phyloP scores from a whole-genome alignment of 73 alveolate species.

The Paramecium tetraurelia region DNA sequence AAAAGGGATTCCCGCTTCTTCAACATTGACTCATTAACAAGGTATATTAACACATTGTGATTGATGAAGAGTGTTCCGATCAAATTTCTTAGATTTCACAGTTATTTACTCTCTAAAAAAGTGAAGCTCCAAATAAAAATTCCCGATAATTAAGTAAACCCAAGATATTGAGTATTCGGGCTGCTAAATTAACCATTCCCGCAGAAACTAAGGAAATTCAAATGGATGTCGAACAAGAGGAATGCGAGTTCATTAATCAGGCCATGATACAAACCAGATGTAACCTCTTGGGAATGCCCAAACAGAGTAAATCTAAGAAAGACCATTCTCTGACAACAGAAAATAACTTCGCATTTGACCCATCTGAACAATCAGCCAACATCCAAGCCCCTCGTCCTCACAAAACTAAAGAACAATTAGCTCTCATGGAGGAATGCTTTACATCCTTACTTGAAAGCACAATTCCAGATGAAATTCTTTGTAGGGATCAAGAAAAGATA shows the following conservation, averaged over 20 bases:
- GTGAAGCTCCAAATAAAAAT: neutral
- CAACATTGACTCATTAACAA: neutral
- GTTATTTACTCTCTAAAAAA: neutral
- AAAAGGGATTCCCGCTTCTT: neutral
- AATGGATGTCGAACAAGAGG: neutral
- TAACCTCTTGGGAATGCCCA: neutral
- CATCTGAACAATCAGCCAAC: neutral
- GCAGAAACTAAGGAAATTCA: neutral
- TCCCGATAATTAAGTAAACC: conserved; percentile 12
- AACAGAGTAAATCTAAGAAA: neutral
- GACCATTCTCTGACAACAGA: neutral
- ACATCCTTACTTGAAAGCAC: conserved; percentile 33
- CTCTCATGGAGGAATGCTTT: neutral
- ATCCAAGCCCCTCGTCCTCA: neutral
- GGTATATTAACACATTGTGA: conserved; percentile 27
- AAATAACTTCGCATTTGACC: neutral
- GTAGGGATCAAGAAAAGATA: conserved; percentile 78
- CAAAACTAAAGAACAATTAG: neutral
- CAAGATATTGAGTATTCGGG: neutral
- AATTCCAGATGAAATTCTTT: conserved; percentile 74
- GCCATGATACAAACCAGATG: neutral
- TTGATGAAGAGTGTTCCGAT: conserved; percentile 19
- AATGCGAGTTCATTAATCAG: neutral
- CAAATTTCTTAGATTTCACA: neutral
- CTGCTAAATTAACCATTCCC: neutral